phyloP scores from a whole-genome alignment of 805 yeast genomes.

The Metschnikowia shivogae region DNA sequence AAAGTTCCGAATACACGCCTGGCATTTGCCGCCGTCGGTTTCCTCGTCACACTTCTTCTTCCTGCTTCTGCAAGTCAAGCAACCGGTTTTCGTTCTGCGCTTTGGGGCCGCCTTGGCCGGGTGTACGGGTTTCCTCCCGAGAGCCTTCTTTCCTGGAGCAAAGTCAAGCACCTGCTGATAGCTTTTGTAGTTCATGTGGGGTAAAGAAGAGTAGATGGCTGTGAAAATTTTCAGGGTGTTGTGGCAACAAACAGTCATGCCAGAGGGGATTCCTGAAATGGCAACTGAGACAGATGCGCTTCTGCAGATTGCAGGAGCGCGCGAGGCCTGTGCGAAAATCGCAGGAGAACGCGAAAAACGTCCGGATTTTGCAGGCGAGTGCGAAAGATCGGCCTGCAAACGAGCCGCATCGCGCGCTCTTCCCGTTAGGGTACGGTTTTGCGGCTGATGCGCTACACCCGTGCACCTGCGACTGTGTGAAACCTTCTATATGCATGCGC shows the following conservation, averaged over 20 bases:
- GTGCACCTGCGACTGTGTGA: background rate
- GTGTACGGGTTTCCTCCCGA: conserved; percentile 7
- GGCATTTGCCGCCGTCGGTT: conserved; percentile 39
- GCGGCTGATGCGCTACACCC: background rate
- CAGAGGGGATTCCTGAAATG: background rate
- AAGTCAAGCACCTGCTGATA: conserved; percentile 37
- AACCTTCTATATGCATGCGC: too few species aligned
- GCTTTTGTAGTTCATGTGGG: conserved; percentile 26
- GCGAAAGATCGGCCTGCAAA: background rate
- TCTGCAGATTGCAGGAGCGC: background rate
- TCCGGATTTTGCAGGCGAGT: background rate
- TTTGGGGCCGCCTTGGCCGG: conserved; percentile 12
- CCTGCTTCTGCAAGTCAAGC: conserved; percentile 56
- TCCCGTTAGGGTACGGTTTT: background rate
- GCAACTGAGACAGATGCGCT: conserved; percentile 1
- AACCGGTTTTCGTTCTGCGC: conserved; percentile 20
- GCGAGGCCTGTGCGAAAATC: background rate
- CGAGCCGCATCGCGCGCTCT: background rate
- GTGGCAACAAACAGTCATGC: conserved; percentile 1
- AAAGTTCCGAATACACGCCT: conserved; percentile 42
- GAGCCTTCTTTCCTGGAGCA: conserved; percentile 12
- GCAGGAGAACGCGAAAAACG: background rate
- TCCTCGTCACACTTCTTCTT: conserved; percentile 61
- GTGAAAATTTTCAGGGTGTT: conserved; percentile 2
- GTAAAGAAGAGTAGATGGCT: conserved; percentile 2